Evolutionary conservation across 2,329 filamentous ascomycete species (phyloP).

Genomic region (Colletotrichum sp.): DNA sequence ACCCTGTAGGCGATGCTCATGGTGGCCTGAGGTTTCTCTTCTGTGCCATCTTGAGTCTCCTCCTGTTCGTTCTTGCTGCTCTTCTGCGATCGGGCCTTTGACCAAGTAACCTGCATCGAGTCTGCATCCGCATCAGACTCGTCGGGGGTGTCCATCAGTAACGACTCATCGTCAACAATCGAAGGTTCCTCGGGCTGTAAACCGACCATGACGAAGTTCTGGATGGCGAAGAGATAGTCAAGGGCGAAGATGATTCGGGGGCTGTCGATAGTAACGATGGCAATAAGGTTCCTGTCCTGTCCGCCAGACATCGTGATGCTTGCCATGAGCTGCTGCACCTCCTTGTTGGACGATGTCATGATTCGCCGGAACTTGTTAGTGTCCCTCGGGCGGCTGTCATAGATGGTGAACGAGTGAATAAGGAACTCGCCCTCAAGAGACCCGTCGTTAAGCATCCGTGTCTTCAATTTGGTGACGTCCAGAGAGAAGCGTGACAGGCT

Average conservation of each 20-base stretch:
- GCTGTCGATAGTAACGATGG: conserved; percentile 92
- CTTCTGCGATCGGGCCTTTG: conserved; percentile 36
- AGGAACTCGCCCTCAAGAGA: conserved; percentile 92
- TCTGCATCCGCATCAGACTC: conserved; percentile 58
- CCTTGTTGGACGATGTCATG: conserved; percentile 95
- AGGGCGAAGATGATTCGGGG: conserved; percentile 93
- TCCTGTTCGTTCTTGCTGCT: conserved; percentile 22
- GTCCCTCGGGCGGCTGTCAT: conserved; percentile 86
- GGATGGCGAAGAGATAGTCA: conserved; percentile 91
- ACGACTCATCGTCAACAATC: conserved; percentile 54
- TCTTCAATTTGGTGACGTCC: conserved; percentile 89
- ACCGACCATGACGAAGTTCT: conserved; percentile 79
- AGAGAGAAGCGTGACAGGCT: conserved; percentile 94
- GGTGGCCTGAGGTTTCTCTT: conserved; percentile 34
- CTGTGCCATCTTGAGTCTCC: conserved; percentile 1
- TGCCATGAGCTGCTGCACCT: conserved; percentile 98
- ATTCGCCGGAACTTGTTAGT: conserved; percentile 97
- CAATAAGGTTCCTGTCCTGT: conserved; percentile 80
- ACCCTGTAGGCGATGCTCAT: conserved; percentile 87
- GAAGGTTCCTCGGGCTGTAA: conserved; percentile 66
- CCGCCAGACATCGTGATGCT: conserved; percentile 92
- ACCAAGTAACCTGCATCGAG: conserved; percentile 55
- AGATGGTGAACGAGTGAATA: conserved; percentile 92
- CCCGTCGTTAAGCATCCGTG: conserved; percentile 89
- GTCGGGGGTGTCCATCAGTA: conserved; percentile 57